Evolutionary conservation across 352 stramenopile genomes (phyloP).

Genomic region (Phytophthora pseudosyringae): DNA sequence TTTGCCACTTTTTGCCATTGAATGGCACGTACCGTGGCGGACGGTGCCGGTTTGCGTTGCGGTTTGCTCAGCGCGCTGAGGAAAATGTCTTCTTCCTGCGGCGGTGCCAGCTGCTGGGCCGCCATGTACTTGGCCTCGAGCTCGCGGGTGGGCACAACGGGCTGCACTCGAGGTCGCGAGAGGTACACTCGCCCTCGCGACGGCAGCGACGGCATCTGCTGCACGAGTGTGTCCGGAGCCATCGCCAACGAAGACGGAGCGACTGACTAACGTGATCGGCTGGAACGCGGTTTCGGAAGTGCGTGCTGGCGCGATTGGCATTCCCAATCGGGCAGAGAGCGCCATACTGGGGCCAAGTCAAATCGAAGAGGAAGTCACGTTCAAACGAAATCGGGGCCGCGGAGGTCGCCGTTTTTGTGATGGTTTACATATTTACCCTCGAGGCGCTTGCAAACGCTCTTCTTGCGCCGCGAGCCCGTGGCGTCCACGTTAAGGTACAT

Average conservation of each 20-base stretch:
- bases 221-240: constrained; percentile 30
- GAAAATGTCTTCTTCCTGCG: constrained; percentile 41
- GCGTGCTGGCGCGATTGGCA: constrained; percentile 11
- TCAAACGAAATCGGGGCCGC: too few relatives aligned
- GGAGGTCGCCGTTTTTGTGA: too few relatives aligned
- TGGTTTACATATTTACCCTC: too few relatives aligned
- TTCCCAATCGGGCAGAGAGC: constrained; percentile 12
- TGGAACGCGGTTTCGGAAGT: constrained; percentile 17
- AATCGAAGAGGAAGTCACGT: constrained; percentile 1
- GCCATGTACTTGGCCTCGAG: constrained; percentile 13
- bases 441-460: too few relatives aligned
- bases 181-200: not conserved
- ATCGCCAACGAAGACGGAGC: constrained; percentile 3
- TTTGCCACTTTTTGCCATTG: constrained; percentile 1
- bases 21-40: constrained; percentile 39
- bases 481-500: too few relatives aligned
- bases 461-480: too few relatives aligned
- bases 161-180: not conserved
- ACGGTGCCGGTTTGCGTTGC: constrained; percentile 37
- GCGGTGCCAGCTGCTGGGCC: not conserved
- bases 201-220: constrained; percentile 17
- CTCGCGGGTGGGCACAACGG: constrained; percentile 1
- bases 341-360: constrained; percentile 2
- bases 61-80: constrained; percentile 40
- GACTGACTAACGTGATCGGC: not conserved